A percentile compares a stretch with the other conserved stretches of the same genome.
Conservation (phyloP, 2,329 filamentous ascomycete genomes). For the Pseudonectria buxi region DNA sequence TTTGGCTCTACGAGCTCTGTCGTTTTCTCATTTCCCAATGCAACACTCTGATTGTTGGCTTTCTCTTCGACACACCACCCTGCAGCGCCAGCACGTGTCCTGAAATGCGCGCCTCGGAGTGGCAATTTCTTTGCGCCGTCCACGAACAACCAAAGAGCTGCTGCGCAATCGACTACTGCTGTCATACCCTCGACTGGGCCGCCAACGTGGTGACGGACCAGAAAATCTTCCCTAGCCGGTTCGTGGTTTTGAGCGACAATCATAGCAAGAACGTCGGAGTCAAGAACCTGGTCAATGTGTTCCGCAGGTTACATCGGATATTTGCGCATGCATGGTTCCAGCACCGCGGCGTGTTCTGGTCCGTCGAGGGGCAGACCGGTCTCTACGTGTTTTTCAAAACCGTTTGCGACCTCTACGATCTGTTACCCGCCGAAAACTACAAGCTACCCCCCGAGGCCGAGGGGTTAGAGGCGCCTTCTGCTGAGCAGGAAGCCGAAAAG, state of each 20-base stretch:
- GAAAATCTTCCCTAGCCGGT: constrained; percentile 88
- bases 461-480: constrained; percentile 55
- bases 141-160: constrained; percentile 95
- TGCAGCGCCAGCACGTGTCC: constrained; percentile 87
- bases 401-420: constrained; percentile 84
- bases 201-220: constrained; percentile 89
- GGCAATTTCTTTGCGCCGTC: constrained; percentile 97
- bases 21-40: constrained; percentile 93
- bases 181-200: constrained; percentile 96
- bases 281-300: constrained; percentile 89
- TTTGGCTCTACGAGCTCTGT: constrained; percentile 98
- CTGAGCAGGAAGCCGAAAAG: constrained; percentile 36
- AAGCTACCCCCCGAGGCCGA: constrained; percentile 92
- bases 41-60: constrained; percentile 85
- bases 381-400: constrained; percentile 96
- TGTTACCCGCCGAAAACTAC: constrained; percentile 91
- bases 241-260: constrained; percentile 50
- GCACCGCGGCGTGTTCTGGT: constrained; percentile 91
- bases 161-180: constrained; percentile 98
- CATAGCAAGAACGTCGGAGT: constrained; percentile 59
- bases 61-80: constrained; percentile 83
- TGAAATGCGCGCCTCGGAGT: constrained; percentile 97
- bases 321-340: constrained; percentile 99
- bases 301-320: constrained; percentile 87
- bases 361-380: constrained; percentile 82